phyloP scores from a whole-genome alignment of 495 filamentous ascomycete species.

The Staphylotrichum tortipilum region DNA sequence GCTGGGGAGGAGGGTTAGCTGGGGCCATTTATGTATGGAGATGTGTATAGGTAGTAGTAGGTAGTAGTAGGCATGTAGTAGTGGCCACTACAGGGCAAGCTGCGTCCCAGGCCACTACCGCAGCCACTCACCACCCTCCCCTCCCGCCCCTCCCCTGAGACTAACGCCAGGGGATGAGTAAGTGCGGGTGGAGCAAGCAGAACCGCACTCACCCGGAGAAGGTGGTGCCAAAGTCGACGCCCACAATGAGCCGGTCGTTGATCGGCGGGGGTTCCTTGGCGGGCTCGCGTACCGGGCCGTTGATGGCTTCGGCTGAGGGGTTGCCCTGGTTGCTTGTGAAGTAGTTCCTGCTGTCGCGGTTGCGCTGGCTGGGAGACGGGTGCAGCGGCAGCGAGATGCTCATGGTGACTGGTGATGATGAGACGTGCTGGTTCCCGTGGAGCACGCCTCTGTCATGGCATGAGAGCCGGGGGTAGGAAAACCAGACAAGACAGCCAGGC shows the following conservation, averaged over 20 bases:
- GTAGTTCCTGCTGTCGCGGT: conserved; percentile 47
- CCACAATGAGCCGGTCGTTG: conserved; percentile 53
- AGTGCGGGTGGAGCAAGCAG: background rate
- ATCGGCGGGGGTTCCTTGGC: conserved; percentile 36
- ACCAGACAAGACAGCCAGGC: background rate
- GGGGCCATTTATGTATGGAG: too few relatives aligned
- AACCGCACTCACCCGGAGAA: conserved; percentile 62
- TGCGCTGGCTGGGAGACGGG: conserved; percentile 36
- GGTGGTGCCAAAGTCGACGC: conserved; percentile 63
- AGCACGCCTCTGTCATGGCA: too few relatives aligned
- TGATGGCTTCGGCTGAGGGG: conserved; percentile 47
- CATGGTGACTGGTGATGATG: conserved; percentile 20
- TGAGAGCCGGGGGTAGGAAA: background rate
- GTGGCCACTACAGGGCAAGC: too few relatives aligned
- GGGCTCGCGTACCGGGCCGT: conserved; percentile 45
- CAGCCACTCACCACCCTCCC: too few relatives aligned
- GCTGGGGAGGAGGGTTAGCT: conserved; percentile 26
- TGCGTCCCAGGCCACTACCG: too few relatives aligned
- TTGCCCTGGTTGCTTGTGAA: conserved; percentile 34
- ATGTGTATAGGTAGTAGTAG: too few relatives aligned
- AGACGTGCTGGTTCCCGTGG: too few relatives aligned
- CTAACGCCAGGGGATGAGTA: background rate
- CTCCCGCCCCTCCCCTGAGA: too few relatives aligned
- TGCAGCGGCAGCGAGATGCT: conserved; percentile 44
- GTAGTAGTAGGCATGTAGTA: background rate